Conservation (phyloP, 176 grass and related monocot species). For the Carex myosuroides region DNA sequence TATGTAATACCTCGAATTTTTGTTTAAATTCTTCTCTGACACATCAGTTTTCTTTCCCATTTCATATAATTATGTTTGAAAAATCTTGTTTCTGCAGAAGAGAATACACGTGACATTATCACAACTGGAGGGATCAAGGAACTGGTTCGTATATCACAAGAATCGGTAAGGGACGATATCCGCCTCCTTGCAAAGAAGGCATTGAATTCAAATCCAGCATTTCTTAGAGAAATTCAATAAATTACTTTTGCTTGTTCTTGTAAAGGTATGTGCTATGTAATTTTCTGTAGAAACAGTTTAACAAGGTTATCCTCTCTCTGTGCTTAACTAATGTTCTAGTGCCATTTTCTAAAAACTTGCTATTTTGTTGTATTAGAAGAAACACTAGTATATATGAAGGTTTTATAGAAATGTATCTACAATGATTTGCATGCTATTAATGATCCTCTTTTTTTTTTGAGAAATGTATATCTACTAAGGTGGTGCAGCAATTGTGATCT, state of each 20-base stretch:
- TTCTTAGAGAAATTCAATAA: conserved; percentile 46
- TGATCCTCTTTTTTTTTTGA: not conserved
- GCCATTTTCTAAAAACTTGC: not conserved
- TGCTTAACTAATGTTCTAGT: not conserved
- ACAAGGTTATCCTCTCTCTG: not conserved
- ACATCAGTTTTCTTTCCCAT: not conserved
- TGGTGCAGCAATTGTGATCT: not conserved
- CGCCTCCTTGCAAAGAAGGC: conserved; percentile 75
- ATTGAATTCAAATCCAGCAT: conserved; percentile 70
- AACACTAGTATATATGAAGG: not conserved
- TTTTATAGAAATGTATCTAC: conserved; percentile 4
- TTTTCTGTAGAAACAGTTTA: not conserved
- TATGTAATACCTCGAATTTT: too few relatives aligned
- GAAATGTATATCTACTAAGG: not conserved
- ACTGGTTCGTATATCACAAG: conserved; percentile 64
- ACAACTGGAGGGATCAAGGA: conserved; percentile 79
- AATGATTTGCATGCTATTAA: not conserved
- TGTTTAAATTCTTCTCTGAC: not conserved
- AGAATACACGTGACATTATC: conserved; percentile 69
- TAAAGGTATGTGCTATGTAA: conserved; percentile 11
- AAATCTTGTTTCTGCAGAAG: conserved; percentile 44
- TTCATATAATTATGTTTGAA: conserved; percentile 8
- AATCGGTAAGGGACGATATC: conserved; percentile 63
- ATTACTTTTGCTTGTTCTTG: not conserved
- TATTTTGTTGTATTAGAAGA: not conserved